Percentiles rank a stretch among this genome's conserved stretches.
phyloP scores from a whole-genome alignment of 495 filamentous ascomycete species.

The Cercophora sp. region DNA sequence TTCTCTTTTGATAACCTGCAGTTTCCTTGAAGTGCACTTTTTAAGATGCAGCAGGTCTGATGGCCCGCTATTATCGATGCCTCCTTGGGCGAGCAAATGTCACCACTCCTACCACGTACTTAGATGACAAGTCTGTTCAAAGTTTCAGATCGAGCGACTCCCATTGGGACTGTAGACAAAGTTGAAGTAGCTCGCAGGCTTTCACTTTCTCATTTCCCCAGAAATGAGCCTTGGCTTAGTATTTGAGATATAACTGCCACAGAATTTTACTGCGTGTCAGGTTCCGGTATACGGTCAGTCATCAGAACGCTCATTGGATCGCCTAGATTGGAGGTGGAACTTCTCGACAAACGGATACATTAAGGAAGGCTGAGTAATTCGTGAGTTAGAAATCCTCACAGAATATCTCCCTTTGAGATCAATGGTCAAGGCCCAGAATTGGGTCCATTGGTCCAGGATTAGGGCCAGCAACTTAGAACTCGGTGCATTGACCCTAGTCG shows the following conservation, averaged over 20 bases:
- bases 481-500: neutral
- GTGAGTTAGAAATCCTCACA: too few relatives aligned
- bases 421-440: neutral
- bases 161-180: slow-evolving; percentile 3
- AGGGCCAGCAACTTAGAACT: neutral
- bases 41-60: neutral
- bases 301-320: slow-evolving; percentile 4
- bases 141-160: neutral
- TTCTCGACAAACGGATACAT: too few relatives aligned
- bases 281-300: neutral
- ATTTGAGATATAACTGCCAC: slow-evolving; percentile 5
- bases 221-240: neutral
- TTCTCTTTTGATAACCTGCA: neutral
- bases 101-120: neutral
- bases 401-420: neutral
- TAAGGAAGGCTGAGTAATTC: too few relatives aligned
- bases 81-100: slow-evolving; percentile 1
- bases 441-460: neutral
- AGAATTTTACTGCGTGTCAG: neutral
- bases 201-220: slow-evolving; percentile 1
- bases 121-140: neutral
- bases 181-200: slow-evolving; percentile 1
- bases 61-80: slow-evolving; percentile 3
- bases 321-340: too few relatives aligned
- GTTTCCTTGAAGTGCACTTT: neutral